A percentile compares a stretch with the other conserved stretches of the same genome.
Conservation (phyloP, 345 rosid genomes). For the Brassica cretica region DNA sequence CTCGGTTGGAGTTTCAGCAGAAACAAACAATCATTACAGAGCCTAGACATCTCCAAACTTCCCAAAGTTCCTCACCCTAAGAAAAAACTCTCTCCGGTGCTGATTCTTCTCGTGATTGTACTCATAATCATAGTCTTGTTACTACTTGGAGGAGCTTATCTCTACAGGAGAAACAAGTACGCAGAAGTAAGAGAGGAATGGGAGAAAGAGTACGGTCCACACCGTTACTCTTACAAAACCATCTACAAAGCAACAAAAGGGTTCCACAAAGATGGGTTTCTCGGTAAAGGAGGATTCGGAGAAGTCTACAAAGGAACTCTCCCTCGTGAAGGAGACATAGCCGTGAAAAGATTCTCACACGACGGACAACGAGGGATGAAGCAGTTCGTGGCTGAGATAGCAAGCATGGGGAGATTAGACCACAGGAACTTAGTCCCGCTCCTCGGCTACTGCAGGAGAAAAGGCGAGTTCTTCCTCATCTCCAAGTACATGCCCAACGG, state of each 20-base stretch:
- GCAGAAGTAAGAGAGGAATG: conserved; percentile 62
- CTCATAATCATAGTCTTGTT: conserved; percentile 24
- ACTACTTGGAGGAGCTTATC: conserved; percentile 27
- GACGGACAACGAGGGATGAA: conserved; percentile 52
- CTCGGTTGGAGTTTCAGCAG: conserved; percentile 72
- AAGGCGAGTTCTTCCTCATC: conserved; percentile 49
- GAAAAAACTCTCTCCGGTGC: neutral
- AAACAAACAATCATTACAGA: conserved; percentile 44
- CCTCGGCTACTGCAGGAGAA: conserved; percentile 50
- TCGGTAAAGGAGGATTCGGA: conserved; percentile 67
- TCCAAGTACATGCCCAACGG: conserved; percentile 59
- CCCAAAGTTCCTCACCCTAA: conserved; percentile 49
- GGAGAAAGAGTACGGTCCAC: conserved; percentile 64
- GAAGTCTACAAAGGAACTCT: conserved; percentile 59
- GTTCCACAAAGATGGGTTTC: conserved; percentile 46
- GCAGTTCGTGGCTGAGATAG: conserved; percentile 51
- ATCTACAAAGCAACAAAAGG: conserved; percentile 62
- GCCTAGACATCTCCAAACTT: conserved; percentile 49
- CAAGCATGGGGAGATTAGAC: conserved; percentile 46
- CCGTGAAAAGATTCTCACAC: conserved; percentile 57
- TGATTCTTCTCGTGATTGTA: conserved; percentile 32
- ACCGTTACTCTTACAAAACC: conserved; percentile 54
- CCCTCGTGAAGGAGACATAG: conserved; percentile 44
- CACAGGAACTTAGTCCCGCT: conserved; percentile 55
- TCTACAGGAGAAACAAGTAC: conserved; percentile 46